A percentile compares a stretch with the other conserved stretches of the same genome.
Evolutionary conservation across 2,329 filamentous ascomycete species (phyloP).

Genomic region (Botrytis porri): DNA sequence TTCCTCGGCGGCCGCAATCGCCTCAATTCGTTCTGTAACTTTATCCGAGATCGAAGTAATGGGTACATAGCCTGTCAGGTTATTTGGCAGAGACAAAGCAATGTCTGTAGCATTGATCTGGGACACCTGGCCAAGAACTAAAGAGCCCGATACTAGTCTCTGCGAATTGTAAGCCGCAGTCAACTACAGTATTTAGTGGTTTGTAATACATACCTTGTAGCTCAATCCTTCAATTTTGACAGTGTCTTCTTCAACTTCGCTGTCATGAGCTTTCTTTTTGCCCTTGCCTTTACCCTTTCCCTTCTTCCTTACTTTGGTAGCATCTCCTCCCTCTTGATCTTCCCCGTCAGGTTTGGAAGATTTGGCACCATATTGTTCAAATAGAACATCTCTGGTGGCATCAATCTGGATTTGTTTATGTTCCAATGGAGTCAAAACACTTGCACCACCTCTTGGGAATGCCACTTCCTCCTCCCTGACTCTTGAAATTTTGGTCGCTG

Average conservation of each 20-base stretch:
- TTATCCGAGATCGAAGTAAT: conserved; percentile 86
- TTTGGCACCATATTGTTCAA: conserved; percentile 70
- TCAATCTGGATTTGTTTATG: conserved; percentile 95
- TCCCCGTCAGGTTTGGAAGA: conserved; percentile 42
- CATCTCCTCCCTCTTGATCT: conserved; percentile 34
- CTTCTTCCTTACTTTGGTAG: conserved; percentile 29
- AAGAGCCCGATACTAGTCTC: conserved; percentile 79
- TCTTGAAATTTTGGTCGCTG: conserved; percentile 41
- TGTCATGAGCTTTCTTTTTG: conserved; percentile 50
- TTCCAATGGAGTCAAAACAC: conserved; percentile 86
- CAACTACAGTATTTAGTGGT: not conserved
- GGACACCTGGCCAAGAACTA: conserved; percentile 83
- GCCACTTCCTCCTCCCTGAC: conserved; percentile 77
- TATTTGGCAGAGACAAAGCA: conserved; percentile 84
- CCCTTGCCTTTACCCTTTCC: conserved; percentile 57
- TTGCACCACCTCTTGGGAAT: conserved; percentile 90
- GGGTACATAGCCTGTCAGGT: conserved; percentile 83
- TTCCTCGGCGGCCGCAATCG: conserved; percentile 59
- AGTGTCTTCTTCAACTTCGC: conserved; percentile 47
- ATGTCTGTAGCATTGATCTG: conserved; percentile 78
- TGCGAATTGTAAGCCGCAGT: conserved; percentile 44
- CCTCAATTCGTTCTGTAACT: conserved; percentile 72
- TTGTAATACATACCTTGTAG: conserved; percentile 65
- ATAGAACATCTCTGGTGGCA: conserved; percentile 86
- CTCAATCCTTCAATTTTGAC: conserved; percentile 83